phyloP scores from a whole-genome alignment of 2,329 filamentous ascomycete species.

The Raffaelea albimanens region DNA sequence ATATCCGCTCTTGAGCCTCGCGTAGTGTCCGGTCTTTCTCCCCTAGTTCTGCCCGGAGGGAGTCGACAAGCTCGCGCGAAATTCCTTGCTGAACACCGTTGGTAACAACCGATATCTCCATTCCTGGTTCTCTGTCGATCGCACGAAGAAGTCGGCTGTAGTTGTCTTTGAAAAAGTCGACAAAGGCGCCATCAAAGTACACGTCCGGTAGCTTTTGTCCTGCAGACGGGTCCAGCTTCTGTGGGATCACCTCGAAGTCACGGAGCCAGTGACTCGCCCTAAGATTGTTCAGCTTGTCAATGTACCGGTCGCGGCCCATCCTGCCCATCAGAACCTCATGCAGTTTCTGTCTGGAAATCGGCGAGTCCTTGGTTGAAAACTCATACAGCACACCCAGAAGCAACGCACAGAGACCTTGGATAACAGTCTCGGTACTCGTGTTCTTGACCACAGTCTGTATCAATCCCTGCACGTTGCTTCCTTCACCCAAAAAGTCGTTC shows the following conservation, averaged over 20 bases:
- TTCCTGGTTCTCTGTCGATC: constrained; percentile 81
- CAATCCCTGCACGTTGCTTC: constrained; percentile 81
- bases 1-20: constrained; percentile 33
- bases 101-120: constrained; percentile 72
- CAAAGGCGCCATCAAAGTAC: constrained; percentile 76
- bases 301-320: constrained; percentile 78
- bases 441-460: constrained; percentile 63
- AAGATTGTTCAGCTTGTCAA: constrained; percentile 69
- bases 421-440: constrained; percentile 51
- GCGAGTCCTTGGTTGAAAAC: constrained; percentile 95
- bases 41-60: constrained; percentile 65
- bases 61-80: constrained; percentile 87
- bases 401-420: constrained; percentile 76
- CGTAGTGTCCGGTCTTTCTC: constrained; percentile 53
- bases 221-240: constrained; percentile 45
- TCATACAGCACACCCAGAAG: constrained; percentile 87
- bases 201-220: constrained; percentile 61
- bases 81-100: constrained; percentile 82
- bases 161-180: constrained; percentile 94
- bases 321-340: constrained; percentile 68
- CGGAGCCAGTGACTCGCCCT: constrained; percentile 70
- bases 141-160: constrained; percentile 77
- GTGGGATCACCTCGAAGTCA: constrained; percentile 80
- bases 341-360: constrained; percentile 71
- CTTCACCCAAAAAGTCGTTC: constrained; percentile 86